Conservation (phyloP, 306 rosid species). For the Prunus fruticosa region DNA sequence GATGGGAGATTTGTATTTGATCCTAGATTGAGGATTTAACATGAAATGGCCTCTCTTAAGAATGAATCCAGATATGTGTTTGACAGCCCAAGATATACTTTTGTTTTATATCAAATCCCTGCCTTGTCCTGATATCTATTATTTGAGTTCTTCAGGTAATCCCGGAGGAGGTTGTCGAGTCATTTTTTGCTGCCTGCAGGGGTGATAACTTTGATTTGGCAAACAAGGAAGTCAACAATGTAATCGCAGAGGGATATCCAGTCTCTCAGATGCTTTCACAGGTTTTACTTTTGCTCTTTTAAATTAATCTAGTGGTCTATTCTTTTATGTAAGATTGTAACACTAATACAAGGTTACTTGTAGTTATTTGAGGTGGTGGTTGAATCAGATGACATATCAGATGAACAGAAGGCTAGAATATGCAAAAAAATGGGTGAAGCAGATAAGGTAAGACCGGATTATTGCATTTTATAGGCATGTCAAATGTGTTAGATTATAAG, state of each 20-base stretch:
- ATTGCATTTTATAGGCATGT: background rate
- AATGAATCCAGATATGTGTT: background rate
- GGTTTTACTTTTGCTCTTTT: constrained; percentile 35
- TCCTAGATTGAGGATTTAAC: background rate
- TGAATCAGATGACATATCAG: constrained; percentile 67
- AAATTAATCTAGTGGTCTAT: background rate
- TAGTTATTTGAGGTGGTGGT: constrained; percentile 78
- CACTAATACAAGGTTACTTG: constrained; percentile 11
- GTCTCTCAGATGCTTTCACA: constrained; percentile 83
- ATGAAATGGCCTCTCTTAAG: background rate
- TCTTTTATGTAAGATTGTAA: background rate
- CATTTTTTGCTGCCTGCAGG: constrained; percentile 61
- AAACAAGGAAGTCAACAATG: constrained; percentile 81
- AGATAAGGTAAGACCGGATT: constrained; percentile 55
- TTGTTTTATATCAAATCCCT: background rate
- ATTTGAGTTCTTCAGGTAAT: constrained; percentile 50
- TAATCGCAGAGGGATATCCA: constrained; percentile 94
- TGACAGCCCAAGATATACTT: background rate
- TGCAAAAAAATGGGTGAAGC: constrained; percentile 84
- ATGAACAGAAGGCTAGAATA: constrained; percentile 89
- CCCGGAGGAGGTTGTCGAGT: constrained; percentile 53
- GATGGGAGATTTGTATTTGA: background rate
- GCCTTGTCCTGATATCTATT: constrained; percentile 19
- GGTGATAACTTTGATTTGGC: constrained; percentile 89
- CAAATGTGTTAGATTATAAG: background rate